Conservation (phyloP, 2,329 filamentous ascomycete species). For the Penicillium fuscoglaucum region DNA sequence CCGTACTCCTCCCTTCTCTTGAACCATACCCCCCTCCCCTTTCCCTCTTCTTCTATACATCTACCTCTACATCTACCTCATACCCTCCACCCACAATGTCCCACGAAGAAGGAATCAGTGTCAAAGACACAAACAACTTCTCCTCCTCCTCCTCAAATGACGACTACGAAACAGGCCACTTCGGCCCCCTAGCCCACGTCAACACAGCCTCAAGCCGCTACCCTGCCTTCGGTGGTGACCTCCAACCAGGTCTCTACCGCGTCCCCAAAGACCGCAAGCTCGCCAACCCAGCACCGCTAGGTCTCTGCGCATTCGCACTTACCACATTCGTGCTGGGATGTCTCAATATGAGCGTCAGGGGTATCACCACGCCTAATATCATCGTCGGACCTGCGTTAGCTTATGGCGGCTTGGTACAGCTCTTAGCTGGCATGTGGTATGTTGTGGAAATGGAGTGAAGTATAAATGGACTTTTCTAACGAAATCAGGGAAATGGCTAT, state of each 20-base stretch:
- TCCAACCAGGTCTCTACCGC: slow-evolving; percentile 66
- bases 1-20: too few species aligned
- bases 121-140: too few species aligned
- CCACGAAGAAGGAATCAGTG: too few species aligned
- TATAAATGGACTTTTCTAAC: neutral
- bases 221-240: slow-evolving; percentile 65
- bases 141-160: too few species aligned
- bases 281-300: slow-evolving; percentile 72
- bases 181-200: slow-evolving; percentile 48
- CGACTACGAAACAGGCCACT: slow-evolving; percentile 15
- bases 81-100: too few species aligned
- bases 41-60: too few species aligned
- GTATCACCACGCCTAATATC: slow-evolving; percentile 60
- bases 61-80: too few species aligned
- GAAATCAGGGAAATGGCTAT: slow-evolving; percentile 70
- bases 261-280: slow-evolving; percentile 63
- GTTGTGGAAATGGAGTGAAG: slow-evolving; percentile 6
- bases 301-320: slow-evolving; percentile 71
- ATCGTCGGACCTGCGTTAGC: slow-evolving; percentile 64
- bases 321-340: slow-evolving; percentile 75
- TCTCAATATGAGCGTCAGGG: slow-evolving; percentile 65
- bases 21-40: too few species aligned
- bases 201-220: slow-evolving; percentile 44
- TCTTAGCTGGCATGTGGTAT: slow-evolving; percentile 79
- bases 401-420: slow-evolving; percentile 72